Base-by-base conservation (phyloP, 192 early-diverging fungal species). In the Backusella morwellensis region DNA sequence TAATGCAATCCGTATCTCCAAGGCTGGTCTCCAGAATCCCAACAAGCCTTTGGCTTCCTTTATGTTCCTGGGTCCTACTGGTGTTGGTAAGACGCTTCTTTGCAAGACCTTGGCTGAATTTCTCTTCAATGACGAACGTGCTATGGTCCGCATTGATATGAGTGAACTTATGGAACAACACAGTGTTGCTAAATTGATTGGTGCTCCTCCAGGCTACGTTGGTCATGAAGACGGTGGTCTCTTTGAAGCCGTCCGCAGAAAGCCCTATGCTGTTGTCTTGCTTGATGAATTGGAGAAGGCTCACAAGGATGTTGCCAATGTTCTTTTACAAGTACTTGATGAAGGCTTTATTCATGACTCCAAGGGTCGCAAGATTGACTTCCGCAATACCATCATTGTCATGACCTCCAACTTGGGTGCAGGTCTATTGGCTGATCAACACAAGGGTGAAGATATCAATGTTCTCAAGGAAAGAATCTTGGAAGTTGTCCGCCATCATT, bases 251-350 rank as follows among this genome's bases (percentile, higher is more conserved):
- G 90, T 94, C 26, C 82, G 93, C 50, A 90, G 92, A 73, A 93
- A 93, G 77, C 93, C 92, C 6, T 94, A 93, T 70, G 84, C 92
- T 19, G 92, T 95, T 42, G 87, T 95, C 6, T 77, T 94, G 14
- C 85, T 95, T 38, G 94, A 95, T 77, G 94, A 95, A 78, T 88
- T 95, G 69, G 94, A 95, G 77, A 95, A 95, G 81, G 93, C 93
- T 41, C 91, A 93, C 63, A 86, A 88, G 70, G 94, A 98, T 78
- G 97, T 99, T 3, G 87, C 95, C 70, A 98, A 99, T 80, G 80
- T 99, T 68, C 88, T 99, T 29, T 89, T 99, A 23, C 98, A 99
- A 81, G 89, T 99, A 0, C 88, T 99, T 9, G 94, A 95, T 72
- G 92, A 95, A 80, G 93, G 93, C 34, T 87, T 87, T 35, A 70